Conservation (phyloP, 192 early-diverging fungal genomes). For the Pilobolus umbonatus region DNA sequence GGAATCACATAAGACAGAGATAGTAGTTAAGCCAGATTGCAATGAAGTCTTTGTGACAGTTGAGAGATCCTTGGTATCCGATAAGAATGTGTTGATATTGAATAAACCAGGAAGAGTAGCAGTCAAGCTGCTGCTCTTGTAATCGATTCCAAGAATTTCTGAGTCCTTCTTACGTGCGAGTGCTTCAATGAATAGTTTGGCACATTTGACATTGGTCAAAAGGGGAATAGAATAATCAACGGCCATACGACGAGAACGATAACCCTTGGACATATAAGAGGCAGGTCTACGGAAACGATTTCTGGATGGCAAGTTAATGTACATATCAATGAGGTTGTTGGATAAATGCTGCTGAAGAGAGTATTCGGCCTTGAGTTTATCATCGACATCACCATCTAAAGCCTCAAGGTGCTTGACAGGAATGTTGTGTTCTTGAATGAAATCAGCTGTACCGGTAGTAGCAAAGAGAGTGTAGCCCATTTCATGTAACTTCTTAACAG, state of each 20-base stretch:
- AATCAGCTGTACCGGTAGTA: conserved; percentile 95
- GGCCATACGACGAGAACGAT: conserved; percentile 94
- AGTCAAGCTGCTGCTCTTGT: conserved; percentile 82
- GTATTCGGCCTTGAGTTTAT: conserved; percentile 78
- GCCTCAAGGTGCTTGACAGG: conserved; percentile 89
- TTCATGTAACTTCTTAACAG: conserved; percentile 78
- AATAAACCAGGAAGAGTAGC: conserved; percentile 83
- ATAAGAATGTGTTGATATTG: conserved; percentile 70
- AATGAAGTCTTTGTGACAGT: conserved; percentile 66
- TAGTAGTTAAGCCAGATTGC: conserved; percentile 80
- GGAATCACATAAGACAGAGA: conserved; percentile 58
- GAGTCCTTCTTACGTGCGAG: conserved; percentile 62
- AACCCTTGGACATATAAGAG: conserved; percentile 91
- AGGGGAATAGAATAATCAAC: conserved; percentile 95
- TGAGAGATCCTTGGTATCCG: conserved; percentile 54
- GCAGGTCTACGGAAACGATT: conserved; percentile 96
- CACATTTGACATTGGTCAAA: conserved; percentile 99
- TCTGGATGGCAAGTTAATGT: conserved; percentile 97
- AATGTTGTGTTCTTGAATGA: conserved; percentile 91
- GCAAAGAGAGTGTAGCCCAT: conserved; percentile 93
- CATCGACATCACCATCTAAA: conserved; percentile 50
- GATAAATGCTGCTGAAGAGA: conserved; percentile 90
- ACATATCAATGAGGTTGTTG: conserved; percentile 96
- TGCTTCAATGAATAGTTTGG: conserved; percentile 97
- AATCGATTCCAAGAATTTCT: conserved; percentile 83